Evolutionary conservation across 2,329 filamentous ascomycete genomes (phyloP), one percentile per base, ranked within the genome.

Genomic region (Aureobasidium uvarum): DNA sequence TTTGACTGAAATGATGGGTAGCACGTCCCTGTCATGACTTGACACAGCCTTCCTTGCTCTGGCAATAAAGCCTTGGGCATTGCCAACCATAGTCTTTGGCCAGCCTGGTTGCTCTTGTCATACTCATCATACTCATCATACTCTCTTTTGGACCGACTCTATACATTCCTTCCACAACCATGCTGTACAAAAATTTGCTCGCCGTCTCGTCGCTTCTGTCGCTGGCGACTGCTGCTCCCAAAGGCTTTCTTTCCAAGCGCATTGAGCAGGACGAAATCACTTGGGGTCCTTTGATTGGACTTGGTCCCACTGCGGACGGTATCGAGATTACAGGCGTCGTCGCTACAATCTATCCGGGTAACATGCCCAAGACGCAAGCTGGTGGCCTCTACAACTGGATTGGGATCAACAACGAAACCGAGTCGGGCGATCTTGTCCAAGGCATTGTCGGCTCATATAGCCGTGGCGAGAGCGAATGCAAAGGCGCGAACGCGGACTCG

Each of bases 371-470:
- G 11, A 68, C 63, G 23, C 72, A 73, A 60, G 64, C 65, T 13
- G 72, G 71, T 14, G 68, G 66, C 23, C 66, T 73, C 11, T 73
- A 71, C 64, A 63, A 69, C 25, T 73, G 71, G 71, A 69, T 70
- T 31, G 72, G 72, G 20, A 69, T 73, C 33, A 69, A 68, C 46
- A 72, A 72, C 46, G 68, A 67, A 23, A 65, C 62, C 43, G 50
- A 64, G 41, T 71, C 69, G 0, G 72, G 72, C 5, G 71, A 73
- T 62, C 62, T 73, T 33, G 68, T 73, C 20, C 68, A 67, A 25
- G 51, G 62, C 10, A 62, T 67, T 33, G 54, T 67, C 41, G 66
- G 66, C 46, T 72, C 71, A 13, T 73, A 70, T 38, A 67, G 69
- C 0, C 51, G 65, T 5, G 71, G 71, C 16, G 59, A 65, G 55